A percentile compares a stretch with the other conserved stretches of the same genome.
phyloP scores from a whole-genome alignment of 2,329 filamentous ascomycete genomes.

The Teratosphaeria epicoccoides region DNA sequence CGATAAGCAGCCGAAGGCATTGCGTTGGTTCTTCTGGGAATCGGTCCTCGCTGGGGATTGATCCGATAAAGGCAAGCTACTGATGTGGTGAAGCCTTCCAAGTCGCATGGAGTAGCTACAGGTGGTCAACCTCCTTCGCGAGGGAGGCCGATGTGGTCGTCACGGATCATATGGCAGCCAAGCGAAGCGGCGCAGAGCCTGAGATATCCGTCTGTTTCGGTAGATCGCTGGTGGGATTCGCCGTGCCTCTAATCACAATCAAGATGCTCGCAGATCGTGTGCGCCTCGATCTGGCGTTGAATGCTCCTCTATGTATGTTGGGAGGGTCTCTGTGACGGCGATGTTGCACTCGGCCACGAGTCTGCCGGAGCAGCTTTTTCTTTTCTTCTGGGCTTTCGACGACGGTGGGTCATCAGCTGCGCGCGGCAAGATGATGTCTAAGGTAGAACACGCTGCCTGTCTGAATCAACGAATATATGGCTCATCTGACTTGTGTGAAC shows the following conservation, averaged over 20 bases:
- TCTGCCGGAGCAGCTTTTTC: not conserved
- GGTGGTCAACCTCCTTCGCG: not conserved
- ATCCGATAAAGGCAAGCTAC: not conserved
- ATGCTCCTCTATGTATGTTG: not conserved
- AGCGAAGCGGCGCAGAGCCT: not conserved
- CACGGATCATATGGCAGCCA: not conserved
- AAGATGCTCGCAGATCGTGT: not conserved
- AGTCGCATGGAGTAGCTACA: not conserved
- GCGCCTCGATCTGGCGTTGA: not conserved
- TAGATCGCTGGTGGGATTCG: not conserved
- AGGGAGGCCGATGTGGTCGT: not conserved
- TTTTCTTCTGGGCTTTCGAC: not conserved
- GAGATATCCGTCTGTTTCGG: not conserved
- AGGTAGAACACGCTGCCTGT: too few relatives aligned
- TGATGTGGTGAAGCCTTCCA: not conserved
- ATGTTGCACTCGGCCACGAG: not conserved
- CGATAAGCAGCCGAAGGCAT: slow-evolving; percentile 8
- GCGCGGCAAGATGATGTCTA: too few relatives aligned
- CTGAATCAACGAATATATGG: too few relatives aligned
- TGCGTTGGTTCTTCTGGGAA: not conserved
- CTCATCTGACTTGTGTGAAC: not conserved
- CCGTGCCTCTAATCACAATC: not conserved
- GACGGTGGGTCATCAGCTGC: not conserved
- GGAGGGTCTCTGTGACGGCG: not conserved
- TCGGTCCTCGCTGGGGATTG: not conserved